A percentile compares a stretch with the other conserved stretches of the same genome.
These are phyloP conservation scores for Tylopilus orsonianus DNA, from an alignment of 1,284 basidiomycete species.

Conservation along the genomic window DNA sequence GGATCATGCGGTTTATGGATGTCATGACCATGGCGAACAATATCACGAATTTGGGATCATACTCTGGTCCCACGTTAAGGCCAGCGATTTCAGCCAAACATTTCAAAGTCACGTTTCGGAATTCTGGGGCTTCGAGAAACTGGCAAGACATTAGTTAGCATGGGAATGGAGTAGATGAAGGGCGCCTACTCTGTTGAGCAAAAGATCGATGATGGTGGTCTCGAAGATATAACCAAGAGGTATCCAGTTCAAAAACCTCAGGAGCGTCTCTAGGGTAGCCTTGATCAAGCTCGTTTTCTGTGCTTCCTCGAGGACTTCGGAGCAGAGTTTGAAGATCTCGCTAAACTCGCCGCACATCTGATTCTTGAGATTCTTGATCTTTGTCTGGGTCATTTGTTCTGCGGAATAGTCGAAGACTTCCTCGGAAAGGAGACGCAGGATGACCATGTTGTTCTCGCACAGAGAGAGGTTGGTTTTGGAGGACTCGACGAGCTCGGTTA, in stretches of 20 bases:
- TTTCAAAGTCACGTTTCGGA: conserved; percentile 96
- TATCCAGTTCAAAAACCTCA: conserved; percentile 99
- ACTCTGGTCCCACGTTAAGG: conserved; percentile 95
- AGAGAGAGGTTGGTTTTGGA: conserved; percentile 95
- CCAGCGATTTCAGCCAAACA: conserved; percentile 97
- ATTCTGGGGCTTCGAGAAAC: conserved; percentile 97
- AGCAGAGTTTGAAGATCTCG: conserved; percentile 94
- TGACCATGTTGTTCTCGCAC: conserved; percentile 99
- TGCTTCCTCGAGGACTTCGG: conserved; percentile 97
- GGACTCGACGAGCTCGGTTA: conserved; percentile 95
- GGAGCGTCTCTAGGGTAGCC: conserved; percentile 92
- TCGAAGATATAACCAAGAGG: conserved; percentile 99
- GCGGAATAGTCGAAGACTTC: conserved; percentile 99
- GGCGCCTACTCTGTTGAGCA: conserved; percentile 79
- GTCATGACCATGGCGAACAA: conserved; percentile 99
- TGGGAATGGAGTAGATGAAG: conserved; percentile 6
- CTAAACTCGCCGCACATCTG: conserved; percentile 97
- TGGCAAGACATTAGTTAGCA: conserved; percentile 36
- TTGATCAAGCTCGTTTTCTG: conserved; percentile 95
- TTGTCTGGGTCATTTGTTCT: conserved; percentile 98
- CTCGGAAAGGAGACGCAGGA: conserved; percentile 95
- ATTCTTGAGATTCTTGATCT: conserved; percentile 97
- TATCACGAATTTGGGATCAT: conserved; percentile 97
- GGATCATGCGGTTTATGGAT: conserved; percentile 93
- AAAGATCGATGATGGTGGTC: conserved; percentile 94